Conservation (phyloP, 2,329 filamentous ascomycete species). For the Alternaria viburni region DNA sequence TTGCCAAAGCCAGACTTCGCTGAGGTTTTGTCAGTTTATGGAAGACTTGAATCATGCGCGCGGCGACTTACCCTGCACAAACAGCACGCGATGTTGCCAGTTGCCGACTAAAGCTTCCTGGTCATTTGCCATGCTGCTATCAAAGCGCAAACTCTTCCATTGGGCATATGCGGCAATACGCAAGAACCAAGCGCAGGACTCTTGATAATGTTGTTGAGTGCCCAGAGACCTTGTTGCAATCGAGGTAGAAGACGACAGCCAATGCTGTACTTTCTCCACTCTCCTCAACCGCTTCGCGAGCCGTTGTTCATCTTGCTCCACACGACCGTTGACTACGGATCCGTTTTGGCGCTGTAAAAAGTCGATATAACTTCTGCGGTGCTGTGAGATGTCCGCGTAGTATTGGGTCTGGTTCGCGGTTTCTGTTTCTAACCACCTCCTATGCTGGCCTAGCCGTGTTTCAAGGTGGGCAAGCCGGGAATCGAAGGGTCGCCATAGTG, state of each 20-base stretch:
- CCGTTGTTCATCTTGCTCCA: conserved; percentile 24
- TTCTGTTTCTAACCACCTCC: conserved; percentile 35
- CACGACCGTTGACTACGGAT: neutral
- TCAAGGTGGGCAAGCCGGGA: conserved; percentile 37
- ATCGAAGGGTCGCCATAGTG: conserved; percentile 38
- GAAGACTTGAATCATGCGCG: neutral
- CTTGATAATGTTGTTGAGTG: conserved; percentile 14
- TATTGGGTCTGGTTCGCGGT: conserved; percentile 21
- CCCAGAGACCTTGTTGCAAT: conserved; percentile 14
- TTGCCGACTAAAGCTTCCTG: conserved; percentile 13
- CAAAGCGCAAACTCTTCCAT: conserved; percentile 32
- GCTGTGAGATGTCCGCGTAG: conserved; percentile 21
- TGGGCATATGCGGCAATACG: conserved; percentile 24
- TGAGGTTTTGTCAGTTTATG: conserved; percentile 13
- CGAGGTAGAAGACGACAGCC: conserved; percentile 28
- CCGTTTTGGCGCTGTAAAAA: conserved; percentile 23
- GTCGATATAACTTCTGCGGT: conserved; percentile 28
- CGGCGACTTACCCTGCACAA: conserved; percentile 34
- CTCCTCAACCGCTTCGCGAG: conserved; percentile 31
- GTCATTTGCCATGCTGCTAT: conserved; percentile 26
- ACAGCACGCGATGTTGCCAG: conserved; percentile 39
- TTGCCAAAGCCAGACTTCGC: conserved; percentile 41
- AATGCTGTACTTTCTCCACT: conserved; percentile 33
- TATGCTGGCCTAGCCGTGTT: conserved; percentile 27
- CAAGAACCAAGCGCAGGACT: conserved; percentile 38